Base-by-base conservation (phyloP, 2,329 filamentous ascomycete genomes). In the Paraphoma sp. region DNA sequence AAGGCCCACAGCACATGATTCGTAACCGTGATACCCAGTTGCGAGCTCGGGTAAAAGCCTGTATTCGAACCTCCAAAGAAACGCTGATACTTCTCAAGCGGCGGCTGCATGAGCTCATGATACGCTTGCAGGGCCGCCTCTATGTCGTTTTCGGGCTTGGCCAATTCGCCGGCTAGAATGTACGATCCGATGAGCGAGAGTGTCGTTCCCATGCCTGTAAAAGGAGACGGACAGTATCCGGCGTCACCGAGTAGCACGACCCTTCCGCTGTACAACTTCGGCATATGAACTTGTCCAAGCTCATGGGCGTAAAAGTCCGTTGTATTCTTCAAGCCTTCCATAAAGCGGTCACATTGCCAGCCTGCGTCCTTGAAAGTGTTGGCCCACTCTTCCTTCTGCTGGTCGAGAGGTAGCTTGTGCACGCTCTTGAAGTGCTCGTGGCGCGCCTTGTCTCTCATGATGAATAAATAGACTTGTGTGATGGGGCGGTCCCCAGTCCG, bases 171-270 rank as follows among this genome's bases (percentile, higher is more conserved):
- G 1, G 77, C 75, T n/a, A 80, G 54, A 0, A 76, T 58, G 45
- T 78, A 80, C 0, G 71, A 72, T 0, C 78, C 78, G 3, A 74
- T 55, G 6, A 80, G 67, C 2, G 77, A 74, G 1, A 75, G 61
- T 9, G 68, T 73, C 1, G 68, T 68, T 0, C 71, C 70, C 30
- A 65, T 55, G 1, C 68, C 69, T 12, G 65, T 68, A 1, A 68
- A 67, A 9, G 68, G 63, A 5, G 48, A 55, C 36, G 43, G 66
- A 59, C 41, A 76, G 51, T 74, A 75, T 0, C 68, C 77, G 0
- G 86, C 82, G 59, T 88, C 85, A 0, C 85, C 86, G 0, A 86
- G 55, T 0, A 87, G 70, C 0, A 76, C 80, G 1, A 86, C 78
- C 0, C 84, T 78, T 0, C 82, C 81, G 0, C 70, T 70, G 16